Percentiles rank a stretch among this genome's conserved stretches.
Evolutionary conservation across 2,329 filamentous ascomycete species (phyloP).

Genomic region (Arthrobotrys musiformis): DNA sequence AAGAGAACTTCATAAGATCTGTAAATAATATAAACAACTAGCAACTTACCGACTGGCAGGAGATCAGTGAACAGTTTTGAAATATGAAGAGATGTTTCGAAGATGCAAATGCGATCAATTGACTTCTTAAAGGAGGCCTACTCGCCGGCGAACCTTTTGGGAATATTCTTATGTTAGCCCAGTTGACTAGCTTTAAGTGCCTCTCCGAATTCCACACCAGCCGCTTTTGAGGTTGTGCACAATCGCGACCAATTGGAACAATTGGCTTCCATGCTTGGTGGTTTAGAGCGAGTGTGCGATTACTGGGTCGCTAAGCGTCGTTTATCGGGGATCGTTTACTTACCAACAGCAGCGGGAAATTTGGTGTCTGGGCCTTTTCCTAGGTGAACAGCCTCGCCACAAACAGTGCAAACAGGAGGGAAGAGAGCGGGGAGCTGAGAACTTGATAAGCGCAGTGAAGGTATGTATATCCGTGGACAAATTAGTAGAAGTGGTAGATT

Average conservation of each 20-base stretch:
- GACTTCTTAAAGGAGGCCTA: conserved; percentile 6
- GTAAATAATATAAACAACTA: not conserved
- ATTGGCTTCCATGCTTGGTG: not conserved
- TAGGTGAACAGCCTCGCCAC: not conserved
- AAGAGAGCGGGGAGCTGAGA: not conserved
- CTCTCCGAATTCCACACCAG: not conserved
- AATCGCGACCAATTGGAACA: conserved; percentile 10
- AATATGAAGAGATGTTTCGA: not conserved
- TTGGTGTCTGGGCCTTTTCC: not conserved
- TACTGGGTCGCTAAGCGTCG: conserved; percentile 17
- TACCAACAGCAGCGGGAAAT: conserved; percentile 6
- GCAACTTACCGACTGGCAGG: not conserved
- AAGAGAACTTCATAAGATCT: not conserved
- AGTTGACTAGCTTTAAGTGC: conserved; percentile 6
- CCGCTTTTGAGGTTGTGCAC: not conserved
- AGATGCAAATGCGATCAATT: conserved; percentile 15
- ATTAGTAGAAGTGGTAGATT: not conserved
- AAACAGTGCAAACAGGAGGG: not conserved
- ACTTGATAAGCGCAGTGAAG: conserved; percentile 2
- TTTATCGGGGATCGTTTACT: conserved; percentile 20
- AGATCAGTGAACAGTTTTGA: not conserved
- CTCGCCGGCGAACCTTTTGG: conserved; percentile 5
- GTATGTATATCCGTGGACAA: not conserved
- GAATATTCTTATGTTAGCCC: conserved; percentile 3
- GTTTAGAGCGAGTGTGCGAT: conserved; percentile 5